Evolutionary conservation across 129 eudicot genomes (phyloP).

Genomic region (Centaurea solstitialis): DNA sequence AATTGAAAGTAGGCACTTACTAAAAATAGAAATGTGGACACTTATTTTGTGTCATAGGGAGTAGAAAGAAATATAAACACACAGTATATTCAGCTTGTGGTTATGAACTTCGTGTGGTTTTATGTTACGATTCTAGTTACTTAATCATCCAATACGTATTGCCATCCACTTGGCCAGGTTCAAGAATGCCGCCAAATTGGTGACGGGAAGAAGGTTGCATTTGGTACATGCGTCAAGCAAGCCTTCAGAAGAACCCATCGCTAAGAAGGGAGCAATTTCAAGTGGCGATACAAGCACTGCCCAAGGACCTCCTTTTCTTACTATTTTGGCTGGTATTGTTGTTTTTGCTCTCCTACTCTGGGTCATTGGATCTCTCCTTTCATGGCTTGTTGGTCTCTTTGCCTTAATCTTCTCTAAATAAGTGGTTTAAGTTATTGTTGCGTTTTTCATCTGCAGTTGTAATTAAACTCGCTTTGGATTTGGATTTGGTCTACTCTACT

Average conservation of each 20-base stretch:
- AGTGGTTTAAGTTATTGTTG: neutral
- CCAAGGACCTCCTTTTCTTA: slow-evolving; percentile 69
- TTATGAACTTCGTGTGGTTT: neutral
- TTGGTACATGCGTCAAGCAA: slow-evolving; percentile 39
- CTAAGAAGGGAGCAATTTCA: slow-evolving; percentile 25
- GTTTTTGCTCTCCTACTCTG: slow-evolving; percentile 45
- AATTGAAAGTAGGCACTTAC: too few species aligned
- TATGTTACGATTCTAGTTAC: neutral
- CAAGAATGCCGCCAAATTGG: slow-evolving; percentile 33
- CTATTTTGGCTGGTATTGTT: slow-evolving; percentile 72
- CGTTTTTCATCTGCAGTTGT: neutral
- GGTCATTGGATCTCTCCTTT: slow-evolving; percentile 60
- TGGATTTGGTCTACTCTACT: neutral
- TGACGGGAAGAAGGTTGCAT: slow-evolving; percentile 24
- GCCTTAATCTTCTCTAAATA: slow-evolving; percentile 51
- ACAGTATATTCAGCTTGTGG: neutral
- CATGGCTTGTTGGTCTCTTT: slow-evolving; percentile 63
- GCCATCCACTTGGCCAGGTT: slow-evolving; percentile 33
- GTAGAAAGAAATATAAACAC: neutral
- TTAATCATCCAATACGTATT: neutral
- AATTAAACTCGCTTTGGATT: slow-evolving; percentile 1
- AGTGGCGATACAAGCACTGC: slow-evolving; percentile 27
- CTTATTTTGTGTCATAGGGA: too few species aligned
- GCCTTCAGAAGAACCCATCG: slow-evolving; percentile 38
- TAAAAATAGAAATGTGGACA: too few species aligned